Conservation (phyloP, 2,329 filamentous ascomycete genomes). For the Cadophora malorum region DNA sequence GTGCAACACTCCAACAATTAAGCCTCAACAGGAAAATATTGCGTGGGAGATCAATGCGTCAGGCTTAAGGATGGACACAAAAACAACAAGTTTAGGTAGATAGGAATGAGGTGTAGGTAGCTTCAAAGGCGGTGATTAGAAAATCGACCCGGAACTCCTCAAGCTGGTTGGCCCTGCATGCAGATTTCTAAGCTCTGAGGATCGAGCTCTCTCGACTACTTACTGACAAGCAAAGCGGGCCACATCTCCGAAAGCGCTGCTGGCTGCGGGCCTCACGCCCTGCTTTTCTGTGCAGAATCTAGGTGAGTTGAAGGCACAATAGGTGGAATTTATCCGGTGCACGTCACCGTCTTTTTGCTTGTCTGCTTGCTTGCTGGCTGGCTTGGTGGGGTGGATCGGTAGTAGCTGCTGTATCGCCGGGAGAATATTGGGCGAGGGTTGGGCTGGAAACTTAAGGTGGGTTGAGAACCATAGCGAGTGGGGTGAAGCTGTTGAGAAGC, state of each 20-base stretch:
- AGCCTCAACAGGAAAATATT: background rate
- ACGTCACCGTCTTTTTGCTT: constrained; percentile 18
- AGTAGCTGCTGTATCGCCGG: background rate
- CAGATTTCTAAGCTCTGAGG: constrained; percentile 25
- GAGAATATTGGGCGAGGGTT: background rate
- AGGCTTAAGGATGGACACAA: background rate
- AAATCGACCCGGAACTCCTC: background rate
- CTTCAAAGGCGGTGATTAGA: background rate
- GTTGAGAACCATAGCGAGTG: background rate
- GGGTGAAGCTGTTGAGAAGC: constrained; percentile 4
- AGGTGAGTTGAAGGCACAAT: background rate
- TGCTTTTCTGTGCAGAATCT: background rate
- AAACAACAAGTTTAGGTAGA: background rate
- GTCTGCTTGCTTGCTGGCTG: background rate
- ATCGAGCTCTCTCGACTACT: background rate
- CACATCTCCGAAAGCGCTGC: constrained; percentile 12
- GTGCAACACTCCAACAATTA: constrained; percentile 8
- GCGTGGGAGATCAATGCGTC: background rate
- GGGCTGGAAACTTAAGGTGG: background rate
- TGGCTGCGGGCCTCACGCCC: background rate
- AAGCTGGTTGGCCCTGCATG: constrained; percentile 6
- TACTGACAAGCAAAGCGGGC: background rate
- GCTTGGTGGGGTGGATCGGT: background rate
- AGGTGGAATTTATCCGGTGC: constrained; percentile 25
- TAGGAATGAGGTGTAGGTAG: background rate